Percentiles rank a stretch among this genome's conserved stretches.
Evolutionary conservation across 192 early-diverging fungal genomes (phyloP).

Genomic region (Gaertneriomyces sp.): DNA sequence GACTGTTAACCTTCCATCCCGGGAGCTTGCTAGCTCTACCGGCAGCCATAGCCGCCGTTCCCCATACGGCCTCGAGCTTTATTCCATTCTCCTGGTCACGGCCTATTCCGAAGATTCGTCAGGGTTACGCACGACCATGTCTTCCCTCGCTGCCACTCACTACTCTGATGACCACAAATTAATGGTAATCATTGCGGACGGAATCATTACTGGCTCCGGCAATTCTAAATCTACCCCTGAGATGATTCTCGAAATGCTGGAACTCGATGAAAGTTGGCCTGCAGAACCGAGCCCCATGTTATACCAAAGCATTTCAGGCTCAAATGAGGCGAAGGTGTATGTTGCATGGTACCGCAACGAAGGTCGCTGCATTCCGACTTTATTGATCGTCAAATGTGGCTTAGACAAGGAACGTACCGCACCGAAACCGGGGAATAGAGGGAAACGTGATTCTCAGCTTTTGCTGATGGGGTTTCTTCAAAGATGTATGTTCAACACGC

Average conservation of each 20-base stretch:
- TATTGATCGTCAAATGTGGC: constrained; percentile 54
- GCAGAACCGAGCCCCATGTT: constrained; percentile 35
- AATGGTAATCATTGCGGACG: constrained; percentile 86
- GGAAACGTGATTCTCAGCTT: constrained; percentile 96
- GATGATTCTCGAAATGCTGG: constrained; percentile 75
- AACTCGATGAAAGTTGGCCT: constrained; percentile 45
- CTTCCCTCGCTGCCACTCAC: constrained; percentile 79
- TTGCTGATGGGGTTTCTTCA: constrained; percentile 93
- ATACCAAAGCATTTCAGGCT: constrained; percentile 85
- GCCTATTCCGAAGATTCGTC: constrained; percentile 84
- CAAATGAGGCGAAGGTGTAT: constrained; percentile 84
- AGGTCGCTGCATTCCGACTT: constrained; percentile 40
- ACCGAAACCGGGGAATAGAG: constrained; percentile 65
- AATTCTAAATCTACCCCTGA: constrained; percentile 82
- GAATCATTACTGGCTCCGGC: constrained; percentile 63
- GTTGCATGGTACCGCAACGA: constrained; percentile 47
- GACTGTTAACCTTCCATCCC: no score
- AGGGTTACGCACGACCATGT: constrained; percentile 66
- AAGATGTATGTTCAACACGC: constrained; percentile 75
- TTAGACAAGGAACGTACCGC: constrained; percentile 23
- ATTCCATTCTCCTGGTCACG: constrained; percentile 76
- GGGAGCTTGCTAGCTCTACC: no score
- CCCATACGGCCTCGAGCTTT: constrained; percentile 32
- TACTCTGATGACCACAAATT: constrained; percentile 87
- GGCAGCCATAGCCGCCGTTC: constrained; percentile 1